These are phyloP conservation scores for Ophiostoma piceae DNA, from an alignment of 2,329 filamentous ascomycete species.

Conservation along the genomic window DNA sequence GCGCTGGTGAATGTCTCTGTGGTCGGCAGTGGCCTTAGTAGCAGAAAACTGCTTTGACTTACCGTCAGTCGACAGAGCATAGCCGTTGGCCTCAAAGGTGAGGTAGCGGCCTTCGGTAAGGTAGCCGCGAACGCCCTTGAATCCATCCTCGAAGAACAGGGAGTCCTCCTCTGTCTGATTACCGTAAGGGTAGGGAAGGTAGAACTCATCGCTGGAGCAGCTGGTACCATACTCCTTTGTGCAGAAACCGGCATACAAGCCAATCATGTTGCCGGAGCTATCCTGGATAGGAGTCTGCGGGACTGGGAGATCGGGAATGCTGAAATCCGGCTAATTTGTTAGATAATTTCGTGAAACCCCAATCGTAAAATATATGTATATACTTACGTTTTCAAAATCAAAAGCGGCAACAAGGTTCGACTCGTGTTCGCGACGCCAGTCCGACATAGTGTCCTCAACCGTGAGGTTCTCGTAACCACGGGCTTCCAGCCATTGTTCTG, in stretches of 20 bases:
- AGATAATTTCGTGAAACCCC: background rate
- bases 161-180: slow-evolving; percentile 36
- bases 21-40: slow-evolving; percentile 33
- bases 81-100: slow-evolving; percentile 44
- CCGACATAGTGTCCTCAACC: slow-evolving; percentile 27
- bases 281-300: slow-evolving; percentile 41
- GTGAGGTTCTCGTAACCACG: slow-evolving; percentile 33
- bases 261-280: slow-evolving; percentile 40
- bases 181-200: slow-evolving; percentile 43
- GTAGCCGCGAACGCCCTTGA: slow-evolving; percentile 47
- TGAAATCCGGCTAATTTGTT: slow-evolving; percentile 40
- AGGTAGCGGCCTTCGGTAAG: slow-evolving; percentile 53
- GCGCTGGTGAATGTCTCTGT: slow-evolving; percentile 41
- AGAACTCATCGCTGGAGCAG: slow-evolving; percentile 25
- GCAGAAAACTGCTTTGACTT: slow-evolving; percentile 22
- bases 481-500: slow-evolving; percentile 32
- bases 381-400: slow-evolving; percentile 29
- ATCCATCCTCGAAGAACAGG: slow-evolving; percentile 47
- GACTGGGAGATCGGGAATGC: slow-evolving; percentile 43
- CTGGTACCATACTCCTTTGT: slow-evolving; percentile 36
- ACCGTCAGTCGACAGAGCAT: slow-evolving; percentile 38
- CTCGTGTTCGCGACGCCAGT: slow-evolving; percentile 31
- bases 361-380: background rate
- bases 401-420: slow-evolving; percentile 30
- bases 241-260: slow-evolving; percentile 39